phyloP scores from a whole-genome alignment of 2,329 filamentous ascomycete genomes.

The Didymosphaeria variabile region DNA sequence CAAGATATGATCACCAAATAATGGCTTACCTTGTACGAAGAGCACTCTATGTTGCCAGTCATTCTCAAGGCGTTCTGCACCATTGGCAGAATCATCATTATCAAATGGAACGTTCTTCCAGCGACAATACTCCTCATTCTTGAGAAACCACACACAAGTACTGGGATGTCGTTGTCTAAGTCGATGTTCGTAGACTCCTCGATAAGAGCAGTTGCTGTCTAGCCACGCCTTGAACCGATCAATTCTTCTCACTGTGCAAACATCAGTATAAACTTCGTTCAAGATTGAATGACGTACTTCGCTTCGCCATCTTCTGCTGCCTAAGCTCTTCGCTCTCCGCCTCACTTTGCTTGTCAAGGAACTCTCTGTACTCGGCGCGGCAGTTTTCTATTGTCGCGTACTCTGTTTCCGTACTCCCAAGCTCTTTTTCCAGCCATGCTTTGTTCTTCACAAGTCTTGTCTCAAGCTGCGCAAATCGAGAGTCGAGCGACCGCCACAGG shows the following conservation, averaged over 20 bases:
- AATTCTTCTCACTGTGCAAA: conserved; percentile 30
- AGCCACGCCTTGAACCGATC: conserved; percentile 40
- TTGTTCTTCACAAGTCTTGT: conserved; percentile 32
- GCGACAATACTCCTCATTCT: conserved; percentile 28
- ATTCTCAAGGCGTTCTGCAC: conserved; percentile 22
- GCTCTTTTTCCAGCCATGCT: conserved; percentile 38
- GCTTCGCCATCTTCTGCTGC: conserved; percentile 33
- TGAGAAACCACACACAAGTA: conserved; percentile 40
- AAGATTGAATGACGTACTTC: conserved; percentile 19
- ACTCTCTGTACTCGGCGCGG: conserved; percentile 33
- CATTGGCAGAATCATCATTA: conserved; percentile 27
- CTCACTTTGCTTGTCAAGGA: conserved; percentile 26
- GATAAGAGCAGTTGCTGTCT: conserved; percentile 23
- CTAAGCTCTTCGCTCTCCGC: conserved; percentile 21
- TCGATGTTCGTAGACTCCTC: conserved; percentile 21
- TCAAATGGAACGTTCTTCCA: conserved; percentile 37
- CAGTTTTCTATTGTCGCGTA: conserved; percentile 27
- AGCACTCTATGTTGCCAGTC: conserved; percentile 41
- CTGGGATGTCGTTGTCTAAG: conserved; percentile 23
- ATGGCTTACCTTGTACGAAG: conserved; percentile 40
- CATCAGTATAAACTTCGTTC: not conserved
- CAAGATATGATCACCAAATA: too few relatives aligned
- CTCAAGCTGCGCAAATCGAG: conserved; percentile 38
- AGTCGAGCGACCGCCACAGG: conserved; percentile 41
- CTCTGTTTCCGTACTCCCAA: conserved; percentile 25